Percentiles rank a stretch among this genome's conserved stretches.
These are phyloP conservation scores for Solanum chiquidenum DNA, from an alignment of 257 asterid species.

Conservation along the genomic window DNA sequence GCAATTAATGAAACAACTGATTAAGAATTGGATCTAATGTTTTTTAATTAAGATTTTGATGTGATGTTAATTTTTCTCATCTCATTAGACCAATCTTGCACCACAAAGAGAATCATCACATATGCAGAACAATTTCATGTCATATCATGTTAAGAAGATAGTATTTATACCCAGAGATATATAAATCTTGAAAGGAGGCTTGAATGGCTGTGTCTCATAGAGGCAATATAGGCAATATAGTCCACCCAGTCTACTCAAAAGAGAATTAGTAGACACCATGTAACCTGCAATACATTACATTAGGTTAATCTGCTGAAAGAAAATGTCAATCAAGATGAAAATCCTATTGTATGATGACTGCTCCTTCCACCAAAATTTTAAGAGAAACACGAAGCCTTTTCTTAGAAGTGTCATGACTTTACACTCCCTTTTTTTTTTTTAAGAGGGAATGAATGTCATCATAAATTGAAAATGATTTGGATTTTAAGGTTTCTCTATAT, in stretches of 20 bases:
- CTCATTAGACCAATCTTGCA: not conserved
- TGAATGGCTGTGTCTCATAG: slow-evolving; percentile 70
- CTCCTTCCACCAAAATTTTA: not conserved
- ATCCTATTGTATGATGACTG: not conserved
- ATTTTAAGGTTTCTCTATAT: not conserved
- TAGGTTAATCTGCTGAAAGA: not conserved
- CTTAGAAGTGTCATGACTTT: not conserved
- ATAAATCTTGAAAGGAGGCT: slow-evolving; percentile 69
- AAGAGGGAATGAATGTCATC: not conserved
- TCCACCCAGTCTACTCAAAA: slow-evolving; percentile 64
- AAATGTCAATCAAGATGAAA: not conserved
- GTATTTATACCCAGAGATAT: slow-evolving; percentile 47
- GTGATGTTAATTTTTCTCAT: not conserved
- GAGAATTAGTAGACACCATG: slow-evolving; percentile 36
- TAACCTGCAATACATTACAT: slow-evolving; percentile 36
- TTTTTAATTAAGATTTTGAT: not conserved
- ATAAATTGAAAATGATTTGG: not conserved
- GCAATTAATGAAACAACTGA: not conserved
- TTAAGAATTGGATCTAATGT: not conserved
- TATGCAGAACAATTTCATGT: not conserved
- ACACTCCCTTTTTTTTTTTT: not conserved
- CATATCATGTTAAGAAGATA: not conserved
- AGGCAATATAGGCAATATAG: slow-evolving; percentile 74
- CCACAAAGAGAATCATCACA: not conserved
- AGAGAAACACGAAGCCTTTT: not conserved